Evolutionary conservation across 352 stramenopile species (phyloP).

Genomic region (Pythium aphanidermatum): DNA sequence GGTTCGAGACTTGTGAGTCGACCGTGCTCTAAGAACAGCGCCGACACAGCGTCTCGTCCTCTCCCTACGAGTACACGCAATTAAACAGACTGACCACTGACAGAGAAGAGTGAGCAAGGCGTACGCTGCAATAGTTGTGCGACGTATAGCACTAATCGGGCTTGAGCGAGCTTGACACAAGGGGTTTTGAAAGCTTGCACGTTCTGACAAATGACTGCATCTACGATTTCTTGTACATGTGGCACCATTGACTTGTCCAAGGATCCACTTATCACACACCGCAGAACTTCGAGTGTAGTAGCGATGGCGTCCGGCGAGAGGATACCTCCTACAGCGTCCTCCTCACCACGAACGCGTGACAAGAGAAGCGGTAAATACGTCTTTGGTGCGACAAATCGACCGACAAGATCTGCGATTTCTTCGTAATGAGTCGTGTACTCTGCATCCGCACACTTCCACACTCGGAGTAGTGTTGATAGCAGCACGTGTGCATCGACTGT

Average conservation of each 20-base stretch:
- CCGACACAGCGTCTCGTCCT: conserved; percentile 37
- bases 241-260: conserved; percentile 50
- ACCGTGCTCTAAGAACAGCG: conserved; percentile 46
- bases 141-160: conserved; percentile 26
- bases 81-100: too few species aligned
- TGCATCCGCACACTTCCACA: conserved; percentile 28
- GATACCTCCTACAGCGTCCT: conserved; percentile 26
- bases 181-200: conserved; percentile 44
- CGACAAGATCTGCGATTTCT: conserved; percentile 49
- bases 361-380: conserved; percentile 70
- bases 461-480: conserved; percentile 55
- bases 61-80: too few species aligned
- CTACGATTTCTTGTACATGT: conserved; percentile 49
- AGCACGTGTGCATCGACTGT: conserved; percentile 86
- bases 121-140: conserved; percentile 42
- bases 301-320: conserved; percentile 20
- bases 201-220: conserved; percentile 27
- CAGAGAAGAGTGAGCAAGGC: too few species aligned
- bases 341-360: conserved; percentile 47
- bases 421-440: conserved; percentile 2
- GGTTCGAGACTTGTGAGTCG: conserved; percentile 20
- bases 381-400: conserved; percentile 50
- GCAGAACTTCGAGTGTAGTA: conserved; percentile 41
- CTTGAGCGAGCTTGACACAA: conserved; percentile 26
- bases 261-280: conserved; percentile 44